These are phyloP conservation scores for Entrophospora sp. DNA, from an alignment of 192 early-diverging fungal genomes.

Conservation along the genomic window DNA sequence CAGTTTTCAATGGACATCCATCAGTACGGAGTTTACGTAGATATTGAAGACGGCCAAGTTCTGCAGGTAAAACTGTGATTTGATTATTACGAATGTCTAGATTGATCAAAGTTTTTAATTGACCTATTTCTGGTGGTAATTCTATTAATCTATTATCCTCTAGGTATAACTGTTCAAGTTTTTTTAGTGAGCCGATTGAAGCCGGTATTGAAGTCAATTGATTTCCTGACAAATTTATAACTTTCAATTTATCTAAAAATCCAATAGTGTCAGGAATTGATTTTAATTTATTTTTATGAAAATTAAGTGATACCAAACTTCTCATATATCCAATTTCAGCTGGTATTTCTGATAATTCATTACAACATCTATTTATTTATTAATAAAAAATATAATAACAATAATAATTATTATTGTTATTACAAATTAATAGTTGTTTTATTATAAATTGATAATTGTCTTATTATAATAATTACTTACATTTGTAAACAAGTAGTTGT, in stretches of 20 bases:
- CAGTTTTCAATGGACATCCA: slow-evolving; percentile 38
- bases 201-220: slow-evolving; percentile 50
- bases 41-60: slow-evolving; percentile 58
- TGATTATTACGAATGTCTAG: slow-evolving; percentile 62
- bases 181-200: slow-evolving; percentile 48
- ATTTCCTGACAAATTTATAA: slow-evolving; percentile 58
- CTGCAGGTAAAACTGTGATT: slow-evolving; percentile 56
- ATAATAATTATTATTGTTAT: no score
- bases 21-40: slow-evolving; percentile 49
- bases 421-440: no score
- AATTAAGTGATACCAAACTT: slow-evolving; percentile 49
- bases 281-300: slow-evolving; percentile 54
- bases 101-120: slow-evolving; percentile 45
- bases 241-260: slow-evolving; percentile 52
- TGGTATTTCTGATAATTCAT: slow-evolving; percentile 58
- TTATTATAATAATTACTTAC: slow-evolving; percentile 36
- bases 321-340: slow-evolving; percentile 62
- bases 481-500: slow-evolving; percentile 61
- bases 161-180: slow-evolving; percentile 49
- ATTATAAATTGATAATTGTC: not conserved
- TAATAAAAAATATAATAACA: slow-evolving; percentile 6
- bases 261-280: slow-evolving; percentile 59
- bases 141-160: slow-evolving; percentile 48
- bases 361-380: slow-evolving; percentile 55
- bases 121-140: slow-evolving; percentile 57